Evolutionary conservation across 2,329 filamentous ascomycete species (phyloP), one percentile per base, ranked within the genome.

Genomic region (Clonostachys chloroleuca): DNA sequence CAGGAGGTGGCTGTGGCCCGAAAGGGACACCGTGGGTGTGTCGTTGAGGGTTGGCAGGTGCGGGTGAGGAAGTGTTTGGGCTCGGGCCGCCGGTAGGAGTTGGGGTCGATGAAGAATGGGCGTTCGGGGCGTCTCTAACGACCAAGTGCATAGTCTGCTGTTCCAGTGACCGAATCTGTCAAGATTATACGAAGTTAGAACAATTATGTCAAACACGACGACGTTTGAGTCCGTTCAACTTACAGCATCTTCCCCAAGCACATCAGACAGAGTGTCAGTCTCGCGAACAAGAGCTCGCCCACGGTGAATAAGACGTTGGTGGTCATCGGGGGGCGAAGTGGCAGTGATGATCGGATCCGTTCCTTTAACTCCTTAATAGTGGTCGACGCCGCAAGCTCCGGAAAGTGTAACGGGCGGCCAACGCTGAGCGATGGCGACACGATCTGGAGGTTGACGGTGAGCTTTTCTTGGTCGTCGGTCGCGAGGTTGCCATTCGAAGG

Each of bases 281-380:
- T 83, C 79, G 44, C 73, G 73, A 33, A 68, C 60, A 43, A 85
- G 64, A 42, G 81, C 69, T 35, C 80, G 75, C 1, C 82, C 82
- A 40, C 77, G 70, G 55, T 84, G 75, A 36, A 86, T 85, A 49
- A 86, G 63, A 40, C 81, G 72, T 59, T 84, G 79, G 34, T 75
- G 70, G 34, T 80, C 72, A 50, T 81, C 72, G 14, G 70, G 5
- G 80, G 80, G 45, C 70, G 74, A 41, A 74, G 60, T 20, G 70
- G 63, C 40, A 84, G 59, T 5, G 61, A 57, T 54, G 80, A 69
- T 34, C 78, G 75, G 49, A 85, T 81, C 58, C 67, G 77, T 40
- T 74, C 73, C 59, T 84, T 84, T 34, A 85, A 64, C 59, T 81
- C 67, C 47, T 71, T 72, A 43, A 84, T 67, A 0, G 78, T 83